Conservation (phyloP, 106 monocot genomes). For the Gastrodia elata region DNA sequence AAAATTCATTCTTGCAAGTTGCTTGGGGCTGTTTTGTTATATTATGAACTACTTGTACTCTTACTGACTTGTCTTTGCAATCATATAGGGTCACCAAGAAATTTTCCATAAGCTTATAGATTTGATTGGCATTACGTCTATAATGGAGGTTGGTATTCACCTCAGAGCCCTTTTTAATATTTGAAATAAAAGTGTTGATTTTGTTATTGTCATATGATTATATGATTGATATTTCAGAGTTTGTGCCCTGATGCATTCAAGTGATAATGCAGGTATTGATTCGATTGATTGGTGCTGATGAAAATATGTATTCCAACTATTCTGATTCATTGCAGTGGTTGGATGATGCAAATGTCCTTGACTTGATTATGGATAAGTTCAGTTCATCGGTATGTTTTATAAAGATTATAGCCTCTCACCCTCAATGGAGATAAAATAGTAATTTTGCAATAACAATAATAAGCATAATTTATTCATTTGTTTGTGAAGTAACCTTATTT, state of each 20-base stretch:
- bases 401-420: neutral
- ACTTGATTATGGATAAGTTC: conserved; percentile 88
- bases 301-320: conserved; percentile 65
- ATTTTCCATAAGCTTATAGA: conserved; percentile 70
- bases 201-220: neutral
- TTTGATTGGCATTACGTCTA: conserved; percentile 87
- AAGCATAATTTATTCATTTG: neutral
- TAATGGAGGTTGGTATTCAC: conserved; percentile 66
- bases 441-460: neutral
- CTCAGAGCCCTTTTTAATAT: neutral
- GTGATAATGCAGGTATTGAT: conserved; percentile 48
- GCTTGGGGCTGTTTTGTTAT: neutral
- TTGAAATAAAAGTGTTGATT: neutral
- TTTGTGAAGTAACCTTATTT: neutral
- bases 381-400: conserved; percentile 59
- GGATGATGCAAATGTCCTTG: conserved; percentile 64
- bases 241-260: neutral
- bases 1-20: neutral
- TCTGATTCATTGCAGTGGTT: conserved; percentile 66
- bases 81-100: conserved; percentile 59
- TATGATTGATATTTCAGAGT: neutral
- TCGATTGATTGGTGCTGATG: conserved; percentile 87
- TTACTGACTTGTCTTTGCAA: neutral
- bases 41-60: neutral
- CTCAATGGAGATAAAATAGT: neutral